Base-by-base conservation (phyloP, 2,329 filamentous ascomycete genomes). In the Thelonectria rubi region DNA sequence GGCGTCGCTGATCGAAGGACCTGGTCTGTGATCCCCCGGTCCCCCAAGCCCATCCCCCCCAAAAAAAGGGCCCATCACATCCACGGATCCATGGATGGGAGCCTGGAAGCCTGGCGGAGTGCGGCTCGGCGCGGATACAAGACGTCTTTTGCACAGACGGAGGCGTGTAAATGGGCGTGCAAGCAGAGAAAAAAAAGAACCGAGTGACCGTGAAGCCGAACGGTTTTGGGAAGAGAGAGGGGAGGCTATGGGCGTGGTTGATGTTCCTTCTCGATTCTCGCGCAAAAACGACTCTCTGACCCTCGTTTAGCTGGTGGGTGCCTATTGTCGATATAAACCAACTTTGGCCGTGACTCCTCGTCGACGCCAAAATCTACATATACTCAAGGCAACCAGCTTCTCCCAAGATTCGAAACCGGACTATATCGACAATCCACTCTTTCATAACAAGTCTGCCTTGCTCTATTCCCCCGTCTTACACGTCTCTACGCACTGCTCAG, bases 71-170 rank as follows among this genome's bases (percentile, higher is more conserved):
- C 47, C 49, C 40, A 54, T 47, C 48, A 37, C 61, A 66, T 65
- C 65, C n/a, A n/a, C n/a, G 4, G 4, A 4, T 7, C 24, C 68
- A 65, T 69, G 67, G 57, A 66, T 60, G 64, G 68, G 55, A 71
- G 68, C 68, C 68, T 70, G 67, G 63, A 56, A 48, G 53, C 53
- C 53, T 56, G 53, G 66, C 65, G 58, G 42, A 18, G 68, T 70
- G 68, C 68, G 68, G 68, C 66, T 70, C 68, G 65, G 68, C 65
- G 68, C 52, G 53, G 54, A 46, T 49, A 57, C 48, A 15, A 4
- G 4, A 4, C 7, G 4, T 24, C 24, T 7, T 53, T 24, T 57
- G 49, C 58, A 39, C 48, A 53, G 45, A 42, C 46, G 18, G 50
- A 57, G 55, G 42, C 47, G 53, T 61, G 49, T 46, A 45, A 12